phyloP scores from a whole-genome alignment of 2,329 filamentous ascomycete genomes.

The Huntiella savannae region DNA sequence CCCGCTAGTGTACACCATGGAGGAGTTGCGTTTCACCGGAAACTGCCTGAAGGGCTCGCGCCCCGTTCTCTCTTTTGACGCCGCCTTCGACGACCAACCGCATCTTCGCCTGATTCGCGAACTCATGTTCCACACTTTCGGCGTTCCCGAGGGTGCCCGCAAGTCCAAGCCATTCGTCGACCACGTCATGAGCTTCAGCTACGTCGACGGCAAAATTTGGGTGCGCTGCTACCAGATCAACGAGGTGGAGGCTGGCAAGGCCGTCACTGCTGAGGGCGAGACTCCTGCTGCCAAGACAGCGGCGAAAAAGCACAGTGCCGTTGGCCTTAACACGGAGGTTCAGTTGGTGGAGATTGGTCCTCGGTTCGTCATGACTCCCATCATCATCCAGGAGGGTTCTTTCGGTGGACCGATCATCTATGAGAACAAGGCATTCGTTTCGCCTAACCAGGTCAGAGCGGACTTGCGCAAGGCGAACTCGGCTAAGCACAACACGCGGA shows the following conservation, averaged over 20 bases:
- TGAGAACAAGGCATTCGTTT: slow-evolving; percentile 94
- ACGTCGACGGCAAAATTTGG: slow-evolving; percentile 90
- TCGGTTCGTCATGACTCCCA: slow-evolving; percentile 79
- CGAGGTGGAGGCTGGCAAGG: slow-evolving; percentile 44
- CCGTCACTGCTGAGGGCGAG: slow-evolving; percentile 26
- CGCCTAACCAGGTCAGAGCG: slow-evolving; percentile 78
- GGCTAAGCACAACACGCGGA: slow-evolving; percentile 54
- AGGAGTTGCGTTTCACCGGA: slow-evolving; percentile 87
- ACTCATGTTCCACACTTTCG: slow-evolving; percentile 75
- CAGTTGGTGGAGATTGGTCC: slow-evolving; percentile 85
- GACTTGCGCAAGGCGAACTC: slow-evolving; percentile 64
- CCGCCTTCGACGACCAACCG: slow-evolving; percentile 62
- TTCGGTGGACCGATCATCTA: slow-evolving; percentile 96
- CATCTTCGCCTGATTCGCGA: slow-evolving; percentile 75
- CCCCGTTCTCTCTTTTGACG: slow-evolving; percentile 81
- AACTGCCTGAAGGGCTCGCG: slow-evolving; percentile 91
- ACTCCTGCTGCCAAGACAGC: slow-evolving; percentile 14
- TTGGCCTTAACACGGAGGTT: slow-evolving; percentile 49
- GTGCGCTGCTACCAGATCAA: slow-evolving; percentile 85
- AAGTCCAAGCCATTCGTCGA: slow-evolving; percentile 94
- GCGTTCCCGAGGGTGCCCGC: slow-evolving; percentile 70
- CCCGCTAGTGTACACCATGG: slow-evolving; percentile 68
- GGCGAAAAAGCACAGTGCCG: slow-evolving; percentile 16
- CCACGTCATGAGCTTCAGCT: slow-evolving; percentile 80
- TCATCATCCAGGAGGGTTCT: slow-evolving; percentile 83